phyloP scores from a whole-genome alignment of 1,284 basidiomycete genomes.

The Papiliotrema flavescens region DNA sequence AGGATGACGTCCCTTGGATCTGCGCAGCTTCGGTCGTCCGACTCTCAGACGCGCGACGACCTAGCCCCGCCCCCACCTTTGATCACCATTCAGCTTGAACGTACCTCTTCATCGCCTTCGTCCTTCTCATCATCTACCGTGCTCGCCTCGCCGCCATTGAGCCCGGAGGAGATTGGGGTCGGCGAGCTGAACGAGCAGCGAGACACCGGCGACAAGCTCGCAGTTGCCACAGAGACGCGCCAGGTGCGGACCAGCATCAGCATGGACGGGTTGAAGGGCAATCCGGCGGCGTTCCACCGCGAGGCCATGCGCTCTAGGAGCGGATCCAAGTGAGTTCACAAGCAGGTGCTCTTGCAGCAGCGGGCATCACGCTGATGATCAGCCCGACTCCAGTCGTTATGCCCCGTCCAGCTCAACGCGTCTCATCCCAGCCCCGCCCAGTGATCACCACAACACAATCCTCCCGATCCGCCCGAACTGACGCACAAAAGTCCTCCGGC shows the following conservation, averaged over 20 bases:
- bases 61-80: background rate
- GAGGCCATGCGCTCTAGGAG: background rate
- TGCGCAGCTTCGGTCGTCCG: too few species aligned
- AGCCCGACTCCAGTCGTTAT: background rate
- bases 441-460: background rate
- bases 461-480: background rate
- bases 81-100: background rate
- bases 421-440: background rate
- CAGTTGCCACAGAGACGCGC: background rate
- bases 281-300: background rate
- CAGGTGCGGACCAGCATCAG: background rate
- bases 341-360: background rate
- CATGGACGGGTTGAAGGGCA: background rate
- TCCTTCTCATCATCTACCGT: background rate
- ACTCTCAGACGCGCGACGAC: too few species aligned
- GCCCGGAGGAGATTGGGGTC: background rate
- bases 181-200: background rate
- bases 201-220: background rate
- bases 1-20: too few species aligned
- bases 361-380: background rate
- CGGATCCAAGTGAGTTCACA: background rate
- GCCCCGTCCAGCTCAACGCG: background rate
- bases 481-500: conserved; percentile 10
- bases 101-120: background rate
- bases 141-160: background rate